Evolutionary conservation across 2,329 filamentous ascomycete genomes (phyloP), one percentile per base, ranked within the genome.

Genomic region (Teratosphaeria destructans): DNA sequence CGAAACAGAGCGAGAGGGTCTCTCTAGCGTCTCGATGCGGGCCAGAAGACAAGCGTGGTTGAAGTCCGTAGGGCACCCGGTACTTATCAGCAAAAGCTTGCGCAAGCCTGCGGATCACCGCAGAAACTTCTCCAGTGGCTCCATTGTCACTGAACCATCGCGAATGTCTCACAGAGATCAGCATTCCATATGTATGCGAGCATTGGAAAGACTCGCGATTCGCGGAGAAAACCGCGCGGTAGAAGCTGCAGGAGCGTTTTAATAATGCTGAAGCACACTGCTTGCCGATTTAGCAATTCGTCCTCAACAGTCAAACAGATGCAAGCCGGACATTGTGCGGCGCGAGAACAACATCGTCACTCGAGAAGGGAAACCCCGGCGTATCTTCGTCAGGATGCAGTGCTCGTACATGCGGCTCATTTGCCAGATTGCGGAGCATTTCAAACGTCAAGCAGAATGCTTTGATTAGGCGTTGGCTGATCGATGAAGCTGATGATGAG

Each of bases 231-330:
- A 39, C 2, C 35, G 14, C 35, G 35, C 35, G 35, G 35, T 4
- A 39, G 5, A 16, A 39, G 35, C 35, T 39, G 35, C 35, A 39
- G 35, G 35, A 16, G 92, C 58, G 87, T 84, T 71, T 84, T 87
- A 4, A 93, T 90, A 65, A 88, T 82, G 49, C 87, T 84, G 78
- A 97, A 85, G 74, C 94, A 97, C 68, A 89, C 83, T 58, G 82
- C 82, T 89, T 90, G 96, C 1, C 89, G 82, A 52, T 84, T 81
- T 16, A 87, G 35, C 11, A 3, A 4, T 39, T 8, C 35, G 35
- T 4, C 35, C 3, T 11, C 10, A 11, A 39, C 35, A 11, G 35
- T 16, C 35, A 39, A 39, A 11, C 35, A 39, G 10, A 39, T 16
- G 10, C 35, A 11, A 39, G 8, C 6, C 35, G 6, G 35, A 39